A percentile compares a stretch with the other conserved stretches of the same genome.
Conservation (phyloP, 257 asterid genomes). For the Echium plantagineum region DNA sequence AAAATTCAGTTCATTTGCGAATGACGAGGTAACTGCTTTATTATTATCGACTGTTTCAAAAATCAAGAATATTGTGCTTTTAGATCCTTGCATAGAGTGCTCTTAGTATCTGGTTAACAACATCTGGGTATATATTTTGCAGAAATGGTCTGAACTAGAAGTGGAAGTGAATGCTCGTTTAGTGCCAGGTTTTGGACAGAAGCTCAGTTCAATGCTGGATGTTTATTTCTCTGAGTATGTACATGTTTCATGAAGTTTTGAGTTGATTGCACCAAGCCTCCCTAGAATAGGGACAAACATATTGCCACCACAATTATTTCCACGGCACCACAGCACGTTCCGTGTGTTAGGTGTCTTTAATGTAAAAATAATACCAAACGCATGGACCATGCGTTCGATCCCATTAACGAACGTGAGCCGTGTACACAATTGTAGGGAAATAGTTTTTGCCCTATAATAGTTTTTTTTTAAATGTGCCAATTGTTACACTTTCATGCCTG, state of each 20-base stretch:
- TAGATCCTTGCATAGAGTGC: not conserved
- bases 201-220: conserved; percentile 56
- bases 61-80: not conserved
- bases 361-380: too few relatives aligned
- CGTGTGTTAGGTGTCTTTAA: too few relatives aligned
- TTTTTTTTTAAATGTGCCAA: not conserved
- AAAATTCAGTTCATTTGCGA: conserved; percentile 53
- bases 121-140: conserved; percentile 8
- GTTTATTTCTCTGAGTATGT: conserved; percentile 69
- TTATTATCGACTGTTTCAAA: not conserved
- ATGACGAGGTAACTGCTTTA: conserved; percentile 46
- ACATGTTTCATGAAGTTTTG: not conserved
- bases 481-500: not conserved
- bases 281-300: too few relatives aligned
- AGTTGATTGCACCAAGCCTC: not conserved
- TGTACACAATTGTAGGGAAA: too few relatives aligned
- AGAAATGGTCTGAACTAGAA: conserved; percentile 78
- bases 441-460: too few relatives aligned
- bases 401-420: too few relatives aligned
- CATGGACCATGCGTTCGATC: too few relatives aligned
- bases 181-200: conserved; percentile 76
- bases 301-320: too few relatives aligned
- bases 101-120: not conserved
- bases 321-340: too few relatives aligned
- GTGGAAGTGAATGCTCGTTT: conserved; percentile 59